Evolutionary conservation across 2,329 filamentous ascomycete species (phyloP).

Genomic region (Botrytis tulipae): DNA sequence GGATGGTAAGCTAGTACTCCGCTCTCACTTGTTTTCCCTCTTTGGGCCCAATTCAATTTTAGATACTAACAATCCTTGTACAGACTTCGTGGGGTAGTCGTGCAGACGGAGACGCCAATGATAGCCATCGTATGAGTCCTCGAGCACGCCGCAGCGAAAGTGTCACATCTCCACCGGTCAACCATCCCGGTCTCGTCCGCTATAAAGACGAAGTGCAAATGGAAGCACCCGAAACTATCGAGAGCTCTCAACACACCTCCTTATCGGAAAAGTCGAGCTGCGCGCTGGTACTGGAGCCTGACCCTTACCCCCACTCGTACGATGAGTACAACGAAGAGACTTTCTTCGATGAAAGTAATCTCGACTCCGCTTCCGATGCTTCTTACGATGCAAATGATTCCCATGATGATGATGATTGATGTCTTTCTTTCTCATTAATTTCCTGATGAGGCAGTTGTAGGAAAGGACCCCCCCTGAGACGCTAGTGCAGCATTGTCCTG

Average conservation of each 20-base stretch:
- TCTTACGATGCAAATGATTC: constrained; percentile 33
- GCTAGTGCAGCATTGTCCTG: constrained; percentile 40
- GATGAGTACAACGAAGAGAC: constrained; percentile 20
- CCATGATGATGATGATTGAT: constrained; percentile 22
- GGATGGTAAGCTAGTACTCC: constrained; percentile 56
- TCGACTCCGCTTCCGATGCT: constrained; percentile 24
- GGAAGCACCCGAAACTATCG: constrained; percentile 7
- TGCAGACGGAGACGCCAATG: constrained; percentile 84
- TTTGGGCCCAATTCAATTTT: constrained; percentile 23
- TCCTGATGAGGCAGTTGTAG: constrained; percentile 25
- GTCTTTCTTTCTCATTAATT: constrained; percentile 19
- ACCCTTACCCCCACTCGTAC: constrained; percentile 11
- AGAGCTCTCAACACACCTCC: constrained; percentile 6
- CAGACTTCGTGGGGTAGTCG: constrained; percentile 96
- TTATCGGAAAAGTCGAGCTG: constrained; percentile 15
- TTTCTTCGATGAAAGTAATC: constrained; percentile 22
- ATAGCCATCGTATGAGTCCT: constrained; percentile 56
- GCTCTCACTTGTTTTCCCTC: constrained; percentile 5
- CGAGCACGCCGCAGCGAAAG: constrained; percentile 38
- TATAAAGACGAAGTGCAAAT: constrained; percentile 41
- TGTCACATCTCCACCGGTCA: constrained; percentile 47
- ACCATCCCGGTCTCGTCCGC: constrained; percentile 45
- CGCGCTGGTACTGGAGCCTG: not conserved
- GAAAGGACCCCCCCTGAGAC: constrained; percentile 30
- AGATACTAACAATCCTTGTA: constrained; percentile 20